Evolutionary conservation across 1,139 yeast genomes (phyloP).

Genomic region (Kodamaea sp.): DNA sequence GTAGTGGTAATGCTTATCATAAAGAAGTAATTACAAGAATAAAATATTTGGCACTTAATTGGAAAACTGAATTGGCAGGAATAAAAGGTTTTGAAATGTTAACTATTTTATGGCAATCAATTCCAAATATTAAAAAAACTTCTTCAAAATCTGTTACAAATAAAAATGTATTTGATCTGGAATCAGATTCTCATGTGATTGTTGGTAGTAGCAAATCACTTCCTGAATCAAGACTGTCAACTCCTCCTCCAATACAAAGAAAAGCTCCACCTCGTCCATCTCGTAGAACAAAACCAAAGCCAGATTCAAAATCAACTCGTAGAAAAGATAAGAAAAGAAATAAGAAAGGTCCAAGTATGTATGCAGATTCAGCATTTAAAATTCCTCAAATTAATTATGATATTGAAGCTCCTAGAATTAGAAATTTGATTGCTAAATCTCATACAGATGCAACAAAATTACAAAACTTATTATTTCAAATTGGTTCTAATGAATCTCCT

Average conservation of each 20-base stretch:
- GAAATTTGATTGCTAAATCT: constrained; percentile 68
- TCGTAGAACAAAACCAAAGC: constrained; percentile 1
- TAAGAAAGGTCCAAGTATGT: constrained; percentile 22
- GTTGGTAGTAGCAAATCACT: background rate
- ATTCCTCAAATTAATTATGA: constrained; percentile 68
- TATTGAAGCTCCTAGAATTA: constrained; percentile 72
- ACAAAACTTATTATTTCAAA: constrained; percentile 57
- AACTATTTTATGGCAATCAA: constrained; percentile 42
- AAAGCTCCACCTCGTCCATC: constrained; percentile 29
- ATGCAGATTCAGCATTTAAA: constrained; percentile 53
- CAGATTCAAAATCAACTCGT: constrained; percentile 3
- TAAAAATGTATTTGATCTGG: constrained; percentile 11
- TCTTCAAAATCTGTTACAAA: constrained; percentile 2
- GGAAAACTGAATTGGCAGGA: constrained; percentile 57
- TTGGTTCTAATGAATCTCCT: constrained; percentile 53
- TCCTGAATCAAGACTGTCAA: constrained; percentile 2
- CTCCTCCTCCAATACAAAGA: constrained; percentile 3
- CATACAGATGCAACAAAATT: constrained; percentile 73
- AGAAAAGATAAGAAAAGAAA: constrained; percentile 15
- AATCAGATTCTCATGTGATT: no score
- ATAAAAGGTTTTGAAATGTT: constrained; percentile 50
- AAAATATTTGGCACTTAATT: constrained; percentile 52
- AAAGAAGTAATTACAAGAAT: constrained; percentile 45
- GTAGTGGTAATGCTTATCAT: constrained; percentile 40
- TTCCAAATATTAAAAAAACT: constrained; percentile 20